A percentile compares a stretch with the other conserved stretches of the same genome.
Evolutionary conservation across 2,329 filamentous ascomycete genomes (phyloP).

Genomic region (Aspergillus brunneoviolaceus): DNA sequence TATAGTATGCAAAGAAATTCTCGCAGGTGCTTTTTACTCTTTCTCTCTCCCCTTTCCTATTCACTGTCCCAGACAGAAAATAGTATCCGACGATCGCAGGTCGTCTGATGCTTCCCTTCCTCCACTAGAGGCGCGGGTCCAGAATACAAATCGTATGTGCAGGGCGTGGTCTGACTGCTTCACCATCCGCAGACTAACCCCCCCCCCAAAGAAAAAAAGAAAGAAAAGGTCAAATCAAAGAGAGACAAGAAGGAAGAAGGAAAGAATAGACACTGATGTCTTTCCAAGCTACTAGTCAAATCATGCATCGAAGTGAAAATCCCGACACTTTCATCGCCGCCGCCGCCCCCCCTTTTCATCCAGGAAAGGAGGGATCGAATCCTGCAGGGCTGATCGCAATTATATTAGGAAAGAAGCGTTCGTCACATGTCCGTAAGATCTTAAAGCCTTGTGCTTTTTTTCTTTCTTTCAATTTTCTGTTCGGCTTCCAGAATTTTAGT

Average conservation of each 20-base stretch:
- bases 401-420: background rate
- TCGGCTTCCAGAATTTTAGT: background rate
- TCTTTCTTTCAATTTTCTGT: background rate
- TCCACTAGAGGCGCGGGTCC: background rate
- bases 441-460: background rate
- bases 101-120: background rate
- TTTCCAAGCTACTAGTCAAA: constrained; percentile 2
- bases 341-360: background rate
- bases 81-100: background rate
- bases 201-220: background rate
- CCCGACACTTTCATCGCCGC: background rate
- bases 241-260: background rate
- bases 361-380: background rate
- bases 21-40: background rate
- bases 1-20: background rate
- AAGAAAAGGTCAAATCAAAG: background rate
- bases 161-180: background rate
- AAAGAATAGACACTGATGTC: background rate
- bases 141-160: background rate
- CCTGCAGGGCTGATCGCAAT: constrained; percentile 8
- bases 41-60: background rate
- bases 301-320: constrained; percentile 1
- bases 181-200: background rate
- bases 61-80: background rate
- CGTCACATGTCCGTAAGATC: background rate